A percentile compares a stretch with the other conserved stretches of the same genome.
phyloP scores from a whole-genome alignment of 1,139 yeast species.

The Ogataea hybrid region DNA sequence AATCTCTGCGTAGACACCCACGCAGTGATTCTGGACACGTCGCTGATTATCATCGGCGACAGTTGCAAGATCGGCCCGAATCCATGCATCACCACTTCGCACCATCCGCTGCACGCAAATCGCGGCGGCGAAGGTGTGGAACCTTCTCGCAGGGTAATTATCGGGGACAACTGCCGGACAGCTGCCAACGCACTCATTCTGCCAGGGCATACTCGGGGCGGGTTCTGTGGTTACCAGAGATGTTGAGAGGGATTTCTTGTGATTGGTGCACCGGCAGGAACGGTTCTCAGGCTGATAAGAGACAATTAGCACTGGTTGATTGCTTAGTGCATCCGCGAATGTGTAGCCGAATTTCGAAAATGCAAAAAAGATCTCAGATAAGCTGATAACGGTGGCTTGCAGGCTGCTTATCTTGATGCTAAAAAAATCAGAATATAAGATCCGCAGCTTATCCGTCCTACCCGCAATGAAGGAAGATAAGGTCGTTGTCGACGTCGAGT shows the following conservation, averaged over 20 bases:
- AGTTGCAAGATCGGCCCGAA: constrained; percentile 62
- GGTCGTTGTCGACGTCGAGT: no score
- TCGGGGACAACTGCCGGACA: constrained; percentile 68
- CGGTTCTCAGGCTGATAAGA: constrained; percentile 28
- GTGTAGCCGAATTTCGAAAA: no score
- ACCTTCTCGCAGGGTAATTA: constrained; percentile 55
- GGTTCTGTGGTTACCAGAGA: no score
- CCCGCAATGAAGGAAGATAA: no score
- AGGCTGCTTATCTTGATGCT: no score
- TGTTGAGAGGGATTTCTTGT: constrained; percentile 50
- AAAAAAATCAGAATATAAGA: no score
- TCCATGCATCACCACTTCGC: constrained; percentile 58
- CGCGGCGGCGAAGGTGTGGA: constrained; percentile 40
- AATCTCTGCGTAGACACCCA: constrained; percentile 56
- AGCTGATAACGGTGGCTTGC: no score
- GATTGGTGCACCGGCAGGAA: constrained; percentile 60
- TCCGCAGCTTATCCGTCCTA: no score
- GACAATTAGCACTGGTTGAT: no score
- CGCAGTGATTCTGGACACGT: constrained; percentile 53
- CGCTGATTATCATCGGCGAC: constrained; percentile 63
- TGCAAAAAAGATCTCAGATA: no score
- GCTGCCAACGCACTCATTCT: constrained; percentile 54
- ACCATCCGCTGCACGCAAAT: constrained; percentile 59
- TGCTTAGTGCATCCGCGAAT: no score
- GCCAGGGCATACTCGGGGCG: constrained; percentile 68